Evolutionary conservation across 2,329 filamentous ascomycete species (phyloP), one percentile per base, ranked within the genome.

Genomic region (Dactylellina haptotyla): DNA sequence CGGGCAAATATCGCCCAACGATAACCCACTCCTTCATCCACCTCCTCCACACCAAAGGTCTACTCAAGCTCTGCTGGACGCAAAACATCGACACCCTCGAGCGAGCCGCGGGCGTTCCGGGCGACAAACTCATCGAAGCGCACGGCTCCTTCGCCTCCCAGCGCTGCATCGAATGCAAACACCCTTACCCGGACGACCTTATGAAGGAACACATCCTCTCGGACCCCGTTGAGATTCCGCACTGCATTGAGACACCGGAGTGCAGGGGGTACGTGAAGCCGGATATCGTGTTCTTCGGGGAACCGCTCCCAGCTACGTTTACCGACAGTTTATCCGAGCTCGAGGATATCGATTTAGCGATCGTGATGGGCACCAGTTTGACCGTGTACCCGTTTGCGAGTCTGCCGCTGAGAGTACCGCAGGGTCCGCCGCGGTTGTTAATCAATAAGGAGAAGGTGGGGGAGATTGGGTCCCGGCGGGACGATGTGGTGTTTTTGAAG

Each of bases 71-170:
- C 84, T 87, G 95, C 59, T 99, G 98, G 81, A 97, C 95, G 0
- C 95, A 99, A 80, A 99, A 99, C 79, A 98, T 99, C 77, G 95
- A 99, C 74, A 77, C 76, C 78, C 85, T 99, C 10, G 95, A 99
- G 82, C 87, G 93, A 20, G 85, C 87, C 76, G 95, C 94, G 10
- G 95, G 95, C 25, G 88, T 99, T 0, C 91, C 93, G 0, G 85
- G 83, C 0, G 88, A 94, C 1, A 88, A 87, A 80, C 93, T 99
- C 54, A 85, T 99, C 30, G 94, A 98, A 81, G 95, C 95, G 0
- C 95, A 99, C 80, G 95, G 95, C 48, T 97, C 92, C 80, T 99
- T 98, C 80, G 94, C 94, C 20, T 87, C 87, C 0, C 94, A 98
- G 82, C 87, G 89, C 76, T 99, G 95, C 80, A 93, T 98, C 78